These are phyloP conservation scores for Ceratocystiopsis minuta DNA, from an alignment of 2,329 filamentous ascomycete species.

Conservation along the genomic window DNA sequence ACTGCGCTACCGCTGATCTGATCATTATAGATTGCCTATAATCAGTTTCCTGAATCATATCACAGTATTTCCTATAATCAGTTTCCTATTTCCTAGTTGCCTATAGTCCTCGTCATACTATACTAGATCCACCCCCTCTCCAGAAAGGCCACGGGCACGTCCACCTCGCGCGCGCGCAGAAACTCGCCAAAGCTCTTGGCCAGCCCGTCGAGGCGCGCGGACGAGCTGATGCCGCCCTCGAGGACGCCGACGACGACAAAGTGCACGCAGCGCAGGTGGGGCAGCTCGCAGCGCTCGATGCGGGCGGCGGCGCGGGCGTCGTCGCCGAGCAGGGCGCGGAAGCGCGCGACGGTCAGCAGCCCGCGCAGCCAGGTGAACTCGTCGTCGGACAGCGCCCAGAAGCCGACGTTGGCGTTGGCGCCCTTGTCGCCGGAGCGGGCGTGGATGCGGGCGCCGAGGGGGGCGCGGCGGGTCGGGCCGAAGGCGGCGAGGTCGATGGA, in stretches of 20 bases:
- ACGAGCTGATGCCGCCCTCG: constrained; percentile 28
- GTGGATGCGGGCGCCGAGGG: constrained; percentile 3
- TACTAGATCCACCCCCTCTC: neutral
- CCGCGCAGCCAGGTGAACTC: constrained; percentile 23
- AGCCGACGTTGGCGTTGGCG: constrained; percentile 17
- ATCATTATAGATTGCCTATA: too few species aligned
- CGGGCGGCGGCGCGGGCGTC: constrained; percentile 20
- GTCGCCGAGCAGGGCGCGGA: constrained; percentile 22
- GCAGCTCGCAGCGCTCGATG: constrained; percentile 28
- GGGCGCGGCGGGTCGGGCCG: constrained; percentile 3
- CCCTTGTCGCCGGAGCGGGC: constrained; percentile 18
- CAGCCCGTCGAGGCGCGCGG: constrained; percentile 27
- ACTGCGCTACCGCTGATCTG: too few species aligned
- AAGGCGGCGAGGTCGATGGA: neutral
- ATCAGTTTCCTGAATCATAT: too few species aligned
- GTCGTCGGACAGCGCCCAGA: constrained; percentile 18
- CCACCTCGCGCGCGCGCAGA: constrained; percentile 1
- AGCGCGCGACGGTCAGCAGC: constrained; percentile 16
- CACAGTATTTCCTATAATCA: too few species aligned
- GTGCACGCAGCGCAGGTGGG: constrained; percentile 14
- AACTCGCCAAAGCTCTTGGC: constrained; percentile 32
- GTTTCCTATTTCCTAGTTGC: too few species aligned
- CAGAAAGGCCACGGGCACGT: too few species aligned
- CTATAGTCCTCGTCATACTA: too few species aligned
- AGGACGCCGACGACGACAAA: constrained; percentile 9